Percentiles rank a stretch among this genome's conserved stretches.
These are phyloP conservation scores for Chenopodium album DNA, from an alignment of 148 eudicot genomes.

Conservation along the genomic window DNA sequence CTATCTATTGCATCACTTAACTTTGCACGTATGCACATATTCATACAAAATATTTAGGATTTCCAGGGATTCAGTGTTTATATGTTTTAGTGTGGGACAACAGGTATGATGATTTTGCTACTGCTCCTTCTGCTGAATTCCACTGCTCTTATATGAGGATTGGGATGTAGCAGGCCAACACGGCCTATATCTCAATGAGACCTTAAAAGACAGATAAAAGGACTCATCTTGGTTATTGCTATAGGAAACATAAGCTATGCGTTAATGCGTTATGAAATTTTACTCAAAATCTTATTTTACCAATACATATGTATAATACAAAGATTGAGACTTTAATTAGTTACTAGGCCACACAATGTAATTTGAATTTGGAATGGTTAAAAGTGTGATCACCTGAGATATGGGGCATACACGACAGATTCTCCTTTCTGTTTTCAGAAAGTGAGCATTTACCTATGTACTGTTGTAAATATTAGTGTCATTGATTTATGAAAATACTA, in stretches of 20 bases:
- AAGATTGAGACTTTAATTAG: neutral
- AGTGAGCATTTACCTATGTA: neutral
- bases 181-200: neutral
- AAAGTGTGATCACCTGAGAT: neutral
- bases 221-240: neutral
- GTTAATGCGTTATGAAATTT: neutral
- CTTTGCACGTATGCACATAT: neutral
- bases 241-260: neutral
- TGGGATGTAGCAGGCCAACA: neutral
- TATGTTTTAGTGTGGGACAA: neutral
- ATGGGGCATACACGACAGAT: neutral
- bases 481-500: neutral
- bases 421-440: neutral
- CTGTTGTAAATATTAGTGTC: neutral
- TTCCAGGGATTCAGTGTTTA: neutral
- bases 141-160: neutral
- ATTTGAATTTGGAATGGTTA: neutral
- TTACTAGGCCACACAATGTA: neutral
- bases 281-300: neutral
- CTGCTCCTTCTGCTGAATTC: neutral
- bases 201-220: neutral
- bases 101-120: neutral
- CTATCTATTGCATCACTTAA: neutral
- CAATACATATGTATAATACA: too few relatives aligned
- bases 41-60: neutral